Evolutionary conservation across 2,329 filamentous ascomycete genomes (phyloP), one percentile per base, ranked within the genome.

Genomic region (Beauveria asiatica): DNA sequence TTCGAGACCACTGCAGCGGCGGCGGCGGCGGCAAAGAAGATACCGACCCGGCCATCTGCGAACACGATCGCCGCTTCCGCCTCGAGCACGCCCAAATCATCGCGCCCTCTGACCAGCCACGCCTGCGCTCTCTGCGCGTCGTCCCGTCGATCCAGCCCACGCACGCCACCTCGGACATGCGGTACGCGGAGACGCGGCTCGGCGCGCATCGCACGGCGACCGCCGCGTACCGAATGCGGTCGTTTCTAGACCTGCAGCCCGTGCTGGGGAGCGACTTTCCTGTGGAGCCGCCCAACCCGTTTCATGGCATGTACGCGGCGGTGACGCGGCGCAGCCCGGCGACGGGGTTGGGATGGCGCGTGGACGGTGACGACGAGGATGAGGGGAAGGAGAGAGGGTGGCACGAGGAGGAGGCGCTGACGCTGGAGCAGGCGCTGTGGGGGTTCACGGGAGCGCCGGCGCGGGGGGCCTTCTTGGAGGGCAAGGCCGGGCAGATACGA

Each of bases 71-170:
- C 61, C 81, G 86, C 39, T 83, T 88, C 73, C 83, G 86, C 64
- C 84, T 90, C 66, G 87, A 89, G 68, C 87, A 90, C 72, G 73
- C 85, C 0, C 87, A 89, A 65, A 88, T 89, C 65, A 84, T 89
- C 62, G 82, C 87, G 66, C 83, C 83, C 4, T 75, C 78, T 61
- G 86, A 89, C 70, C 86, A 88, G 68, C 71, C 65, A 1, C 79
- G 85, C 33, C 82, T 89, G 66, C 75, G 74, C 57, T 72, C 75
- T 5, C 70, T 87, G 5, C 83, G 83, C 7, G 82, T 89, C 66
- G 78, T 89, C 57, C 85, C 86, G 0, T 87, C 83, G 2, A 83
- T 90, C 59, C 87, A 89, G 67, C 87, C 86, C 5, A 89, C 87
- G 0, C 86, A 89, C 67, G 86, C 87, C 23, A 89, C 86, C 3